Evolutionary conservation across 2,329 filamentous ascomycete species (phyloP).

Genomic region (Trichoderma sp.): DNA sequence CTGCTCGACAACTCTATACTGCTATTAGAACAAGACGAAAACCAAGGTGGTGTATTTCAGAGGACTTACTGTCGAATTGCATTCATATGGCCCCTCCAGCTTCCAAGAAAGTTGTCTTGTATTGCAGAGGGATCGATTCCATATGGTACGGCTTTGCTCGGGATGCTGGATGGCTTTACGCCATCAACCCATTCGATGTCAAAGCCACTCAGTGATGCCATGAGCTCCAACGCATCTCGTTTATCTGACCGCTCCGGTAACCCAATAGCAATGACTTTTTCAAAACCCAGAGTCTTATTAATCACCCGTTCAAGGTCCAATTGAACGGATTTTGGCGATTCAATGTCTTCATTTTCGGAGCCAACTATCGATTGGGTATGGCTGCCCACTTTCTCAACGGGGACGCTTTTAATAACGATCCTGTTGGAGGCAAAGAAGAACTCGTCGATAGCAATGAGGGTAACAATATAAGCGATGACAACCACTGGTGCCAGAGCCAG

Average conservation of each 20-base stretch:
- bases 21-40: not conserved
- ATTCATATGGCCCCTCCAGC: constrained; percentile 42
- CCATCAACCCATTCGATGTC: constrained; percentile 48
- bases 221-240: constrained; percentile 46
- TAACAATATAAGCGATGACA: not conserved
- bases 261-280: constrained; percentile 51
- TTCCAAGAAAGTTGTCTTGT: constrained; percentile 38
- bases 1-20: constrained; percentile 31
- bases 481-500: not conserved
- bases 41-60: not conserved
- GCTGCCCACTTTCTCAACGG: no score
- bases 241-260: constrained; percentile 49
- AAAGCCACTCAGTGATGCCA: constrained; percentile 44
- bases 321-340: not conserved
- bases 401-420: not conserved
- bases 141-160: constrained; percentile 36
- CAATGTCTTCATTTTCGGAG: not conserved
- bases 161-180: constrained; percentile 37
- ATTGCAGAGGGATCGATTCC: constrained; percentile 28
- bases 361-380: not conserved
- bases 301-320: not conserved
- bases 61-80: constrained; percentile 30
- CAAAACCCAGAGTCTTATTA: constrained; percentile 34
- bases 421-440: not conserved
- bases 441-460: not conserved